Base-by-base conservation (phyloP, 495 filamentous ascomycete genomes). In the Aspergillus haitiensis region DNA sequence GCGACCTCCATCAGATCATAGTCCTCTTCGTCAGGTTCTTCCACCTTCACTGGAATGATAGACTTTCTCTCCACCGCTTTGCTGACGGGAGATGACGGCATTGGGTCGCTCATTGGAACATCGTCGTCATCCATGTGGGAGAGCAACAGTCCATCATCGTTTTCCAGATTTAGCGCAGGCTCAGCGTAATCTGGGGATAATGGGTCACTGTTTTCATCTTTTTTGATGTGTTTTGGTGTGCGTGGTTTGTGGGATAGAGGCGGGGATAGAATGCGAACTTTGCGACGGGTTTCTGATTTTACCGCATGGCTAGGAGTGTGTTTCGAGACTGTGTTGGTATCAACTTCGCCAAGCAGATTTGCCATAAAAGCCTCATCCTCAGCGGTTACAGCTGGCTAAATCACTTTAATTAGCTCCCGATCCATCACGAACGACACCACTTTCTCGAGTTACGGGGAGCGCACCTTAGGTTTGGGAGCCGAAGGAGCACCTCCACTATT, bases 1-100 rank as follows among this genome's bases (percentile, higher is more conserved):
- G 88, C 86, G 46, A 96, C 84, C 67, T 97, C 92, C 86, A 94
- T 85, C 62, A 92, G 79, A 56, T 96, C 91, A 42, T 94, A 88
- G 21, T 90, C 88, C 0, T 90, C 88, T 0, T 89, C 86, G 8
- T 88, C 86, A 1, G 81, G 78, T 32, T 87, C 84, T 62, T 89
- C 88, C 3, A 69, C 54, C 66, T 93, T 93, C 40, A 86, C 70
- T 1, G 67, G 60, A 11, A 75, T 65, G 12, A 82, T 77, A 6
- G 78, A 75, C 72, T 90, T 96, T 36, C 93, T 84, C 63, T 91
- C 84, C 8, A 88, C 83, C 37, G 87, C 90, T 64, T 92, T 93
- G 16, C 84, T 82, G 11, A 91, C 86, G 1, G 95, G 94, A 12
- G 95, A 98, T 0, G 94, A 98, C 27, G 89, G 92, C 51, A 83